These are phyloP conservation scores for Kappamyces sp. DNA, from an alignment of 192 early-diverging fungal species.

Conservation along the genomic window DNA sequence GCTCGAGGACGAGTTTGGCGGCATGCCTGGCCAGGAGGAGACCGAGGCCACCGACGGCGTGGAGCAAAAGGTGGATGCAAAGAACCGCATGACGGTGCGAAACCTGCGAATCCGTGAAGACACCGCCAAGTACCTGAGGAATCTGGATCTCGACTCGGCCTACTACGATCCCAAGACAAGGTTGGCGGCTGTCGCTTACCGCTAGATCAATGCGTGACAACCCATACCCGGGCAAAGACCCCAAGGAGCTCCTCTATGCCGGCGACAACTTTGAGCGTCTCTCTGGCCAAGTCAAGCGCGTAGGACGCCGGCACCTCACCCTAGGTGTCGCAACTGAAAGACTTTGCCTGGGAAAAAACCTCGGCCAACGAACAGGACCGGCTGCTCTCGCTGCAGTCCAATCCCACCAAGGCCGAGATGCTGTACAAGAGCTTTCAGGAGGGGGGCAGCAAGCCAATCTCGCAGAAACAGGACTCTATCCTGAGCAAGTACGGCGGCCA, in stretches of 20 bases:
- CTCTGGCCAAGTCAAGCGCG: slow-evolving; percentile 43
- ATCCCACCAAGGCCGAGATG: slow-evolving; percentile 92
- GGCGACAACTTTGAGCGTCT: slow-evolving; percentile 94
- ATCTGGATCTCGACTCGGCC: slow-evolving; percentile 89
- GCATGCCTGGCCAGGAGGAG: neutral
- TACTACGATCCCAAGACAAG: slow-evolving; percentile 97
- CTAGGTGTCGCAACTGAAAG: slow-evolving; percentile 74
- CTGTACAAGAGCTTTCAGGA: slow-evolving; percentile 79
- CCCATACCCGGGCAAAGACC: slow-evolving; percentile 67
- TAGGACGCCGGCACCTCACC: slow-evolving; percentile 45
- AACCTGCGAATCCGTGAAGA: slow-evolving; percentile 99
- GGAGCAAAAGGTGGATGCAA: slow-evolving; percentile 80
- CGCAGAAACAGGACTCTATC: slow-evolving; percentile 65
- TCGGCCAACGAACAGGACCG: slow-evolving; percentile 68
- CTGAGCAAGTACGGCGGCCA: slow-evolving; percentile 90
- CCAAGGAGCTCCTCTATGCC: slow-evolving; percentile 47
- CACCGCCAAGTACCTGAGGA: slow-evolving; percentile 96
- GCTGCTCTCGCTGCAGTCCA: slow-evolving; percentile 60
- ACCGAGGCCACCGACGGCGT: slow-evolving; percentile 70
- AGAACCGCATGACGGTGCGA: slow-evolving; percentile 87
- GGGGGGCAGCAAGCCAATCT: slow-evolving; percentile 68
- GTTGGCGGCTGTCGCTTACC: no score
- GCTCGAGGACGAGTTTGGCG: slow-evolving; percentile 5
- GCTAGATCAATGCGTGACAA: slow-evolving; percentile 95
- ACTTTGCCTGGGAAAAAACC: slow-evolving; percentile 88